These are phyloP conservation scores for Nakazawaea ishiwadae DNA, from an alignment of 805 yeast species.

Conservation along the genomic window DNA sequence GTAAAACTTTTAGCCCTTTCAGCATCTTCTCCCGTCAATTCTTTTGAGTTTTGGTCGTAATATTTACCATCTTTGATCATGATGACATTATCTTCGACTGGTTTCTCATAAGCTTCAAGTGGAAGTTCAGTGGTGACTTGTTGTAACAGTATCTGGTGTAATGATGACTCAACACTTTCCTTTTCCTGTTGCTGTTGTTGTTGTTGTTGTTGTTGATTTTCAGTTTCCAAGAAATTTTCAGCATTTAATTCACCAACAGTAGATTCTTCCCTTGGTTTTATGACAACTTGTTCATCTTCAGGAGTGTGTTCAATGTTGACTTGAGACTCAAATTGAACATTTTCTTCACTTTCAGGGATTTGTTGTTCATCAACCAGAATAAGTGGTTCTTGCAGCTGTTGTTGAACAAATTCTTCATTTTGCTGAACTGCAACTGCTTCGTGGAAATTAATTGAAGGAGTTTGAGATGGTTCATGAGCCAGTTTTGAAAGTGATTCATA, in stretches of 20 bases:
- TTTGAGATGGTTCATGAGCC: conserved; percentile 3
- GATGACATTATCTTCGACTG: conserved; percentile 1
- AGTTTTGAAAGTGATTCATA: not conserved
- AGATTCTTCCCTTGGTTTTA: conserved; percentile 1
- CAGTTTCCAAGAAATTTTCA: not conserved
- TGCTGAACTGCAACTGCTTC: conserved; percentile 5
- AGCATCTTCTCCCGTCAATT: conserved; percentile 25
- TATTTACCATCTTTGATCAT: conserved; percentile 12
- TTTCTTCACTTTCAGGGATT: conserved; percentile 11
- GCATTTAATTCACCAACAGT: conserved; percentile 9
- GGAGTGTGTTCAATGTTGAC: conserved; percentile 9
- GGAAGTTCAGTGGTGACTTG: not conserved
- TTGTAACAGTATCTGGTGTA: not conserved
- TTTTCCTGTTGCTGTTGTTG: too few relatives aligned
- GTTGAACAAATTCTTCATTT: conserved; percentile 6
- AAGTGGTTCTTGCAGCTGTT: not conserved
- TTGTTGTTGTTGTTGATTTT: not conserved
- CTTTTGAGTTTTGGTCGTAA: conserved; percentile 15
- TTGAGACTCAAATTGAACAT: conserved; percentile 1
- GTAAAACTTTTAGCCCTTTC: not conserved
- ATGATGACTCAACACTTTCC: too few relatives aligned
- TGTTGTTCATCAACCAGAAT: not conserved
- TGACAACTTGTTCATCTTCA: not conserved
- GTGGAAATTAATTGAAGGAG: conserved; percentile 5
- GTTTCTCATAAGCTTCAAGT: not conserved